Conservation (phyloP, 495 filamentous ascomycete species). For the Xylaria bambusicola region DNA sequence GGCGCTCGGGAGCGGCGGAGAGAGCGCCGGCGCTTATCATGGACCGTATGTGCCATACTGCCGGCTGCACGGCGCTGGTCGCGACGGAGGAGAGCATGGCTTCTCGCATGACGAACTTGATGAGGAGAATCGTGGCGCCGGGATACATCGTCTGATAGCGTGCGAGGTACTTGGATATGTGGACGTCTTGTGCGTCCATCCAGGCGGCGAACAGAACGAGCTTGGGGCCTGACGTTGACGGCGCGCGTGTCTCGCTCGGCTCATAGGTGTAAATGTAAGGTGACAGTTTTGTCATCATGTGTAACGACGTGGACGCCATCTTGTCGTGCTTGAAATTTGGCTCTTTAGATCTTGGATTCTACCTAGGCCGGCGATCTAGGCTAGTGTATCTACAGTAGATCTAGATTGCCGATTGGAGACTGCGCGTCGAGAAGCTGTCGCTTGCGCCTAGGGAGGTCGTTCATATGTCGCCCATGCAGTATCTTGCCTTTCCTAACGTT, state of each 20-base stretch:
- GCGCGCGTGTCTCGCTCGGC: slow-evolving; percentile 23
- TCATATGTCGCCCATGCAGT: too few relatives aligned
- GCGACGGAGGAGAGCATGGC: slow-evolving; percentile 15
- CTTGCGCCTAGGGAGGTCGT: too few relatives aligned
- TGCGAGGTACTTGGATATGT: slow-evolving; percentile 49
- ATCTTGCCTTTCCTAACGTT: too few relatives aligned
- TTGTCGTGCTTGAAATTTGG: neutral
- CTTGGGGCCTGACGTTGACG: slow-evolving; percentile 25
- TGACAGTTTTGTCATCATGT: slow-evolving; percentile 41
- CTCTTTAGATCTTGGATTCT: neutral
- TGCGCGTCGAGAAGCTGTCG: too few relatives aligned
- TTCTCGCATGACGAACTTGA: slow-evolving; percentile 38
- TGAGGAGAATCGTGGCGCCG: slow-evolving; percentile 39
- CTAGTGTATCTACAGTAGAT: too few relatives aligned
- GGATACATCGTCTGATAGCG: slow-evolving; percentile 45
- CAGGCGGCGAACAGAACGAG: slow-evolving; percentile 47
- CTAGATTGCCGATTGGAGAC: too few relatives aligned
- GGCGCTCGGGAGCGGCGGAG: slow-evolving; percentile 22
- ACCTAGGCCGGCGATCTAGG: too few relatives aligned
- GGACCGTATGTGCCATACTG: slow-evolving; percentile 26
- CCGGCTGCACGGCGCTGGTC: slow-evolving; percentile 23
- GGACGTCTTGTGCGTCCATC: slow-evolving; percentile 48
- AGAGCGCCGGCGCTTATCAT: slow-evolving; percentile 23
- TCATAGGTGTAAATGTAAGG: slow-evolving; percentile 39
- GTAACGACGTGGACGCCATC: slow-evolving; percentile 30